Evolutionary conservation across 2,329 filamentous ascomycete species (phyloP).

Genomic region (Macroventuria anomochaeta): DNA sequence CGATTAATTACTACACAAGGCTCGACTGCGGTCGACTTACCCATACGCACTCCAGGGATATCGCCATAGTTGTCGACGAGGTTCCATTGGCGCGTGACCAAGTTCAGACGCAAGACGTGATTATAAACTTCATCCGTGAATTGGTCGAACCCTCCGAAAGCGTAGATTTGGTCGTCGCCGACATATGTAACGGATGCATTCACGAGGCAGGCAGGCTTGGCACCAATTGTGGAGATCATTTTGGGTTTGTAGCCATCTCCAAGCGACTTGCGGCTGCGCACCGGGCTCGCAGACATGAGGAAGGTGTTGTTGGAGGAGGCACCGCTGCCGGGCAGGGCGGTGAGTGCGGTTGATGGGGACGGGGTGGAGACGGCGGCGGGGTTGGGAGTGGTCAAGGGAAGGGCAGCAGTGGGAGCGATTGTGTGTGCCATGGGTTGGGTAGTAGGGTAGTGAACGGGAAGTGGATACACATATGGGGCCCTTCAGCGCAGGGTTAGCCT

Average conservation of each 20-base stretch:
- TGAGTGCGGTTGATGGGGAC: conserved; percentile 53
- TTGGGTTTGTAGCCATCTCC: conserved; percentile 82
- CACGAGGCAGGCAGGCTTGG: conserved; percentile 88
- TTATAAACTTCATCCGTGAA: conserved; percentile 99
- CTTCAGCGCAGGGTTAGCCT: conserved; percentile 27
- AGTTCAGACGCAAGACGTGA: conserved; percentile 87
- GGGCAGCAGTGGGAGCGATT: conserved; percentile 28
- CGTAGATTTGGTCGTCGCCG: conserved; percentile 95
- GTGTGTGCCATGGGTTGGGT: conserved; percentile 42
- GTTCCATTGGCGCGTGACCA: conserved; percentile 89
- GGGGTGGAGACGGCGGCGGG: conserved; percentile 43
- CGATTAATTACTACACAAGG: conserved; percentile 19
- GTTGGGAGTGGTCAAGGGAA: conserved; percentile 23
- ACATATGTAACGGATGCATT: conserved; percentile 99
- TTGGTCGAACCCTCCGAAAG: conserved; percentile 97
- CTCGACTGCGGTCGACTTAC: conserved; percentile 55
- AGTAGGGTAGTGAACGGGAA: conserved; percentile 11
- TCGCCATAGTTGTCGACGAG: conserved; percentile 98
- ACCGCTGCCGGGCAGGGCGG: conserved; percentile 57
- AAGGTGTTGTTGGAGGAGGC: conserved; percentile 78
- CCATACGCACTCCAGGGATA: conserved; percentile 96
- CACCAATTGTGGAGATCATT: conserved; percentile 67
- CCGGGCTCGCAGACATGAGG: conserved; percentile 81
- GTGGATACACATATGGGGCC: conserved; percentile 25
- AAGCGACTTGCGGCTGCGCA: conserved; percentile 57